These are phyloP conservation scores for Amanita rubescens DNA, from an alignment of 768 basidiomycete species.

Conservation along the genomic window DNA sequence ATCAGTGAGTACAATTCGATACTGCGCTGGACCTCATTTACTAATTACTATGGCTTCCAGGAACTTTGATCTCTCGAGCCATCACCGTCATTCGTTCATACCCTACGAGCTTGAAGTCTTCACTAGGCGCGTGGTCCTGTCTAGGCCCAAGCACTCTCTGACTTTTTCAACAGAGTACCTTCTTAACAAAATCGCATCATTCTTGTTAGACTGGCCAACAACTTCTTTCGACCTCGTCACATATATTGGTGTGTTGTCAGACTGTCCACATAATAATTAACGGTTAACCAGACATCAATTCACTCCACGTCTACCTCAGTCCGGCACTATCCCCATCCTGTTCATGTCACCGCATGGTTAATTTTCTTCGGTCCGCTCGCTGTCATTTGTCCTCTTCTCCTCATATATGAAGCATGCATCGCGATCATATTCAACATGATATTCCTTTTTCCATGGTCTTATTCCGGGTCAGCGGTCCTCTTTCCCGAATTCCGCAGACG, in stretches of 20 bases:
- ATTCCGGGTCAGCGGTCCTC: conserved; percentile 19
- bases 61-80: neutral
- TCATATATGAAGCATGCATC: conserved; percentile 27
- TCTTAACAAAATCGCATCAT: neutral
- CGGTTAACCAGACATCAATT: neutral
- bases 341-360: conserved; percentile 28
- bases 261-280: neutral
- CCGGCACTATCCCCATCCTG: conserved; percentile 23
- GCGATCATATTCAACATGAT: conserved; percentile 25
- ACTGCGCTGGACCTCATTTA: neutral
- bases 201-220: conserved; percentile 4
- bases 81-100: neutral
- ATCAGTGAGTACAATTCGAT: neutral
- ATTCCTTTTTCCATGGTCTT: conserved; percentile 30
- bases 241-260: conserved; percentile 14
- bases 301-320: conserved; percentile 13
- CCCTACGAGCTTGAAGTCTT: neutral
- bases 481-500: neutral
- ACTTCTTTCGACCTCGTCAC: conserved; percentile 8
- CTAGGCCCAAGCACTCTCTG: neutral
- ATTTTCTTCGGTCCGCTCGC: conserved; percentile 38
- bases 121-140: neutral
- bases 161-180: neutral
- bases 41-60: neutral
- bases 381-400: conserved; percentile 26